Evolutionary conservation across 805 yeast species (phyloP).

Genomic region (Ogataea naganishii): DNA sequence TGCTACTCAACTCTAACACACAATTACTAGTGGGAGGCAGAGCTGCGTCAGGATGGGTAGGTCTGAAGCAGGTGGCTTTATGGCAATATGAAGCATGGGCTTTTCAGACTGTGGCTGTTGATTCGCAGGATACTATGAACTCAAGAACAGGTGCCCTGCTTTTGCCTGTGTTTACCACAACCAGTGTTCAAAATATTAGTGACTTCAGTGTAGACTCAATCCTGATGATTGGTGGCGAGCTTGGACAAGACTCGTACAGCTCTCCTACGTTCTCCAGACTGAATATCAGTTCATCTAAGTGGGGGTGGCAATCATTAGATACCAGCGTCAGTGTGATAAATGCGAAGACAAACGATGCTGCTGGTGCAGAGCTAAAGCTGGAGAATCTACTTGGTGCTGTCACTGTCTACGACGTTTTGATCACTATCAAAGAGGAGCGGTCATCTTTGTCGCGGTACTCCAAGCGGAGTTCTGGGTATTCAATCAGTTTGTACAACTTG

Average conservation of each 20-base stretch:
- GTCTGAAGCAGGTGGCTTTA: conserved; percentile 63
- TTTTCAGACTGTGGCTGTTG: conserved; percentile 30
- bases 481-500: conserved; percentile 33
- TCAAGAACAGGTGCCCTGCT: conserved; percentile 45
- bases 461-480: too few relatives aligned
- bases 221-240: conserved; percentile 56
- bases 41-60: conserved; percentile 56
- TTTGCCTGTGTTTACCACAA: conserved; percentile 40
- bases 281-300: conserved; percentile 26
- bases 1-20: conserved; percentile 34
- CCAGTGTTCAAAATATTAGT: conserved; percentile 21
- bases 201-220: conserved; percentile 30
- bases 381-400: conserved; percentile 37
- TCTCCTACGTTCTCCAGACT: conserved; percentile 36
- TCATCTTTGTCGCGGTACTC: too few relatives aligned
- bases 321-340: conserved; percentile 15
- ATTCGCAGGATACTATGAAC: conserved; percentile 29
- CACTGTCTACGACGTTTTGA: conserved; percentile 39
- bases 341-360: conserved; percentile 11
- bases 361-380: conserved; percentile 16
- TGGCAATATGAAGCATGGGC: conserved; percentile 72
- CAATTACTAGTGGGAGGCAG: conserved; percentile 60
- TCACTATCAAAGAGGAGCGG: too few relatives aligned
- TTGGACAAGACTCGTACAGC: conserved; percentile 25
- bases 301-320: conserved; percentile 34